phyloP scores from a whole-genome alignment of 2,329 filamentous ascomycete species.

The Hypomyces perniciosus region DNA sequence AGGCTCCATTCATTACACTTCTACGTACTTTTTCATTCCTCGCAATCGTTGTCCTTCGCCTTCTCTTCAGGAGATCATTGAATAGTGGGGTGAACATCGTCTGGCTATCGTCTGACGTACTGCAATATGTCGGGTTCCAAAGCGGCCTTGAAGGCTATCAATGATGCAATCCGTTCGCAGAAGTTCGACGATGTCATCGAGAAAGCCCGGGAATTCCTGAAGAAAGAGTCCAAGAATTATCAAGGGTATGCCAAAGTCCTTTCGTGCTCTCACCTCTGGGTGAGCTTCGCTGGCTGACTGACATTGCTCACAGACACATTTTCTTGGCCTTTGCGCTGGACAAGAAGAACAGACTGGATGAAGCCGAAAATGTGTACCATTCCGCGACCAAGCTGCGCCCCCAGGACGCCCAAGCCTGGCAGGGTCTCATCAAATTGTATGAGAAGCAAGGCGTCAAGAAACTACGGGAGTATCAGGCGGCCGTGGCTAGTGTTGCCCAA shows the following conservation, averaged over 20 bases:
- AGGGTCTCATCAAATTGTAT: slow-evolving; percentile 80
- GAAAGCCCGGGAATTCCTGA: slow-evolving; percentile 63
- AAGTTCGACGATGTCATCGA: slow-evolving; percentile 71
- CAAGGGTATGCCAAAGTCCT: slow-evolving; percentile 52
- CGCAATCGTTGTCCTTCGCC: background rate
- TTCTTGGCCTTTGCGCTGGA: slow-evolving; percentile 82
- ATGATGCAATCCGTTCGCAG: slow-evolving; percentile 67
- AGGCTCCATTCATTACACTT: background rate
- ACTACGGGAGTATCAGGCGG: slow-evolving; percentile 67
- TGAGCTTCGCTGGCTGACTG: slow-evolving; percentile 13
- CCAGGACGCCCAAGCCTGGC: slow-evolving; percentile 79
- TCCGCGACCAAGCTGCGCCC: slow-evolving; percentile 66
- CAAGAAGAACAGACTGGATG: slow-evolving; percentile 63
- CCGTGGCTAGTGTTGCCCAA: slow-evolving; percentile 65
- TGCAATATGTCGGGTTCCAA: slow-evolving; percentile 53
- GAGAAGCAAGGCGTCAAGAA: slow-evolving; percentile 67
- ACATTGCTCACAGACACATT: slow-evolving; percentile 52
- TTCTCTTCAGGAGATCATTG: background rate
- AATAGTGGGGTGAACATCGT: background rate
- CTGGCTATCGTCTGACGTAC: background rate
- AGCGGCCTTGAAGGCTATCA: slow-evolving; percentile 73
- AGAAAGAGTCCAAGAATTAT: slow-evolving; percentile 71
- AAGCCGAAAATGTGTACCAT: slow-evolving; percentile 71
- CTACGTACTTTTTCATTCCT: background rate
- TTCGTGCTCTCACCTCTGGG: background rate